Evolutionary conservation across 495 filamentous ascomycete genomes (phyloP).

Genomic region (Penicillium soppii): DNA sequence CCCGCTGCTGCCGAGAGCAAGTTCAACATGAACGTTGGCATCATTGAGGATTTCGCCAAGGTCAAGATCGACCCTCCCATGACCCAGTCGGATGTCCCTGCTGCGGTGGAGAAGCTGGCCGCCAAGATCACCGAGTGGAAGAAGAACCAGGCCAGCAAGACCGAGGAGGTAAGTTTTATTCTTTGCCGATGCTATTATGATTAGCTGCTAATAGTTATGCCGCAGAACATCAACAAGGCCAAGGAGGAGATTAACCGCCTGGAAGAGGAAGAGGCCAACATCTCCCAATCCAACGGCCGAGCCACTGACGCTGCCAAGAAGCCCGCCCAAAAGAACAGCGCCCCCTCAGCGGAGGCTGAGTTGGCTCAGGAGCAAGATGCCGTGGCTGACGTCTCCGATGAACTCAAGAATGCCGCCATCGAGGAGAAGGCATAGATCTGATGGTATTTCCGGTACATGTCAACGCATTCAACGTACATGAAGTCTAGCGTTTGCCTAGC

Average conservation of each 20-base stretch:
- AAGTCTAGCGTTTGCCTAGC: conserved; percentile 20
- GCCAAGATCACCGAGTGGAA: conserved; percentile 93
- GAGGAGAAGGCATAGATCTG: conserved; percentile 50
- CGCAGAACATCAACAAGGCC: conserved; percentile 70
- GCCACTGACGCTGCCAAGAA: conserved; percentile 51
- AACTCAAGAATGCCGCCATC: conserved; percentile 57
- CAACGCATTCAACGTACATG: conserved; percentile 12
- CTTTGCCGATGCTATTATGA: conserved; percentile 10
- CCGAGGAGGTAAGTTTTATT: conserved; percentile 69
- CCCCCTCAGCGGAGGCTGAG: conserved; percentile 52
- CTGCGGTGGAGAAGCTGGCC: conserved; percentile 80
- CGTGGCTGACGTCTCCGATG: conserved; percentile 53
- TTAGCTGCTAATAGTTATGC: conserved; percentile 7
- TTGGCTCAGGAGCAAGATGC: conserved; percentile 59
- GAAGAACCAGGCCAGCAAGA: conserved; percentile 83
- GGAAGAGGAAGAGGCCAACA: conserved; percentile 50
- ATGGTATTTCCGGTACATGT: not conserved
- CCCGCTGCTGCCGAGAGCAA: conserved; percentile 51
- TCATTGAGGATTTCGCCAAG: conserved; percentile 85
- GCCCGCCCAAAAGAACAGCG: conserved; percentile 54
- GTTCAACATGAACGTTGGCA: conserved; percentile 83
- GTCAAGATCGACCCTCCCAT: conserved; percentile 84
- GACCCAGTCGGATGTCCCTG: conserved; percentile 76
- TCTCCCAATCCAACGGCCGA: conserved; percentile 25
- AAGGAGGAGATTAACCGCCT: conserved; percentile 66